Evolutionary conservation across 768 basidiomycete species (phyloP).

Genomic region (Suillus americanus): DNA sequence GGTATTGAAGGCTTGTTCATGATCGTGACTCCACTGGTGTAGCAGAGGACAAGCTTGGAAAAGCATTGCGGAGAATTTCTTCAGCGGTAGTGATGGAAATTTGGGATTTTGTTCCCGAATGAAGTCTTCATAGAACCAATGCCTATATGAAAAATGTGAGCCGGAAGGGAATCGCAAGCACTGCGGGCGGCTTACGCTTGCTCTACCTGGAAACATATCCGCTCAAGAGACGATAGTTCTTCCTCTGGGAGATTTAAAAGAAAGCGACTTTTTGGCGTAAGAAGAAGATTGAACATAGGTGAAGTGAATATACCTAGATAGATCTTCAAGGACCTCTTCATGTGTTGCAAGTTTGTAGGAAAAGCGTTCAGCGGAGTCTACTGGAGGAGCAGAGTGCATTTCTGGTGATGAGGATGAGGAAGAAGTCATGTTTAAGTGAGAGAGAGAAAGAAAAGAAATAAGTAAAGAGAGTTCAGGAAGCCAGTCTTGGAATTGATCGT

Average conservation of each 20-base stretch:
- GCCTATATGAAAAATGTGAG: conserved; percentile 47
- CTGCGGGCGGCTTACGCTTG: conserved; percentile 75
- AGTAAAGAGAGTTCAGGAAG: conserved; percentile 30
- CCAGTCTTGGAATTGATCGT: conserved; percentile 31
- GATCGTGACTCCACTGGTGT: conserved; percentile 80
- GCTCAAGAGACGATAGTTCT: conserved; percentile 87
- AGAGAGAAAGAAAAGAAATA: conserved; percentile 23
- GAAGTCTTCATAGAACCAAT: conserved; percentile 99
- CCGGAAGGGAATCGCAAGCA: conserved; percentile 14
- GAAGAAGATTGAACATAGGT: conserved; percentile 10
- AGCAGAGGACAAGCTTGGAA: conserved; percentile 84
- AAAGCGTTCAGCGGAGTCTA: conserved; percentile 40
- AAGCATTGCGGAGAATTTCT: conserved; percentile 90
- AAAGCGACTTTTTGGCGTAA: conserved; percentile 66
- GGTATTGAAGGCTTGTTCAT: conserved; percentile 80
- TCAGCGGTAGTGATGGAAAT: conserved; percentile 85
- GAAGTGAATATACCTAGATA: conserved; percentile 67
- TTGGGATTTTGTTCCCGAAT: conserved; percentile 88
- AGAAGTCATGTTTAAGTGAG: conserved; percentile 55
- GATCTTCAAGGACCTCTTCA: conserved; percentile 87
- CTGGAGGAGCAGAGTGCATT: conserved; percentile 50
- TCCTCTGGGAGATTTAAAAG: conserved; percentile 94
- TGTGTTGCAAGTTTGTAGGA: conserved; percentile 73
- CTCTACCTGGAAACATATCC: conserved; percentile 98
- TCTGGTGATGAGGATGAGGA: conserved; percentile 81